These are phyloP conservation scores for Colletotrichum lini DNA, from an alignment of 2,329 filamentous ascomycete species.

Conservation along the genomic window DNA sequence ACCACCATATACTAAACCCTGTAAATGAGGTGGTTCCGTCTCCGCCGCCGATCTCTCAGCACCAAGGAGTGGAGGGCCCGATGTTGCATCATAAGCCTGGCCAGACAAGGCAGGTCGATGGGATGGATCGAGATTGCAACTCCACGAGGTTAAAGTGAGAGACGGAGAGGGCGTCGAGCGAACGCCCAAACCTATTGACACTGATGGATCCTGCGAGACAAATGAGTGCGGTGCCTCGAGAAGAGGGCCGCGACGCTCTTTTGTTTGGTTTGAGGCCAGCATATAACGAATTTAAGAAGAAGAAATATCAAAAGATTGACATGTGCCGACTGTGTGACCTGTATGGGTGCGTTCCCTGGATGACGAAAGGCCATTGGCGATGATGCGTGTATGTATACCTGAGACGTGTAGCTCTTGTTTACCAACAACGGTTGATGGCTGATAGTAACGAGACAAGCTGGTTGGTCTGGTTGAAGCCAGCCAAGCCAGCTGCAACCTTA, in stretches of 20 bases:
- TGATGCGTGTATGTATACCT: constrained; percentile 1
- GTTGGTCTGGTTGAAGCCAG: constrained; percentile 14
- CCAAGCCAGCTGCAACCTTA: constrained; percentile 37
- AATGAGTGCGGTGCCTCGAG: constrained; percentile 36
- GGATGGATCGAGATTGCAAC: constrained; percentile 56
- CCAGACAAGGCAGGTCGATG: constrained; percentile 35
- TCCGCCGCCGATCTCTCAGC: constrained; percentile 75
- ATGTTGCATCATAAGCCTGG: constrained; percentile 44
- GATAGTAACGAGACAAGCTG: constrained; percentile 9
- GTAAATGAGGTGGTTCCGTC: constrained; percentile 69
- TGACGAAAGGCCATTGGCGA: constrained; percentile 21
- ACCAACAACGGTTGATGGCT: constrained; percentile 18
- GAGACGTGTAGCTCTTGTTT: constrained; percentile 21
- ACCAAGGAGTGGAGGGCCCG: constrained; percentile 76
- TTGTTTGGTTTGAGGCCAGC: constrained; percentile 35
- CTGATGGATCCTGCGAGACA: constrained; percentile 46
- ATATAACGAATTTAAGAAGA: constrained; percentile 30
- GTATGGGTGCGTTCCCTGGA: constrained; percentile 1
- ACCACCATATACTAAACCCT: constrained; percentile 58
- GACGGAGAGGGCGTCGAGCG: constrained; percentile 75
- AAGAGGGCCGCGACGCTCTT: constrained; percentile 35
- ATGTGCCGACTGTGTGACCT: constrained; percentile 34
- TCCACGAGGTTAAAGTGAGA: constrained; percentile 82
- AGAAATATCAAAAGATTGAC: constrained; percentile 31
- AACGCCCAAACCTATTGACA: constrained; percentile 58